A percentile compares a stretch with the other conserved stretches of the same genome.
Evolutionary conservation across 768 basidiomycete species (phyloP).

Genomic region (Tylopilus subfusipes): DNA sequence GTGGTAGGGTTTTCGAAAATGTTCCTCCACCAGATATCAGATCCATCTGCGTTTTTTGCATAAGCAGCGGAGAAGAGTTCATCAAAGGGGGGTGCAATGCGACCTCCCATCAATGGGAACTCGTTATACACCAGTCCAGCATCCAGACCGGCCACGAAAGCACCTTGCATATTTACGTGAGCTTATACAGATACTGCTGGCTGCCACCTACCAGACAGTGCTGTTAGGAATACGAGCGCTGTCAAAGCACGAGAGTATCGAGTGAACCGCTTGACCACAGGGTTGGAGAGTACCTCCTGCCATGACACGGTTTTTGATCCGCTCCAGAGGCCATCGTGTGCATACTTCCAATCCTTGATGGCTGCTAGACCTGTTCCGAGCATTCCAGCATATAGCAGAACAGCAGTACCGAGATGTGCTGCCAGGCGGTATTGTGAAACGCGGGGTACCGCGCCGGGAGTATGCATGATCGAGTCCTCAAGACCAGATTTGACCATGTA

Average conservation of each 20-base stretch:
- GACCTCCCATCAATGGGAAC: constrained; percentile 94
- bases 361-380: constrained; percentile 72
- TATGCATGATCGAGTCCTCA: constrained; percentile 74
- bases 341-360: constrained; percentile 77
- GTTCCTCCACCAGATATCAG: constrained; percentile 93
- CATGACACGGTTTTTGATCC: constrained; percentile 45
- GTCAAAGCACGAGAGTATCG: constrained; percentile 58
- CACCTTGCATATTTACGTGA: constrained; percentile 51
- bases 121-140: constrained; percentile 98
- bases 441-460: constrained; percentile 82
- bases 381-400: constrained; percentile 93
- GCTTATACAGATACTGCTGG: not conserved
- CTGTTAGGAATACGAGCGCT: constrained; percentile 84
- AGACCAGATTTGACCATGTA: constrained; percentile 99
- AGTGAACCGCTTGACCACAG: constrained; percentile 56
- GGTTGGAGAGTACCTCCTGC: constrained; percentile 49
- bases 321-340: constrained; percentile 54
- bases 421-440: constrained; percentile 97
- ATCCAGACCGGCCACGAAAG: constrained; percentile 96
- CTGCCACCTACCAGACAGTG: constrained; percentile 72
- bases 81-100: constrained; percentile 71
- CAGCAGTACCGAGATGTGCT: constrained; percentile 88
- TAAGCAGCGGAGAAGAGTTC: constrained; percentile 82
- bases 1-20: constrained; percentile 97
- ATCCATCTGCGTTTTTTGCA: constrained; percentile 61